Base-by-base conservation (phyloP, 129 eudicot species). In the Pittosporum tobira region DNA sequence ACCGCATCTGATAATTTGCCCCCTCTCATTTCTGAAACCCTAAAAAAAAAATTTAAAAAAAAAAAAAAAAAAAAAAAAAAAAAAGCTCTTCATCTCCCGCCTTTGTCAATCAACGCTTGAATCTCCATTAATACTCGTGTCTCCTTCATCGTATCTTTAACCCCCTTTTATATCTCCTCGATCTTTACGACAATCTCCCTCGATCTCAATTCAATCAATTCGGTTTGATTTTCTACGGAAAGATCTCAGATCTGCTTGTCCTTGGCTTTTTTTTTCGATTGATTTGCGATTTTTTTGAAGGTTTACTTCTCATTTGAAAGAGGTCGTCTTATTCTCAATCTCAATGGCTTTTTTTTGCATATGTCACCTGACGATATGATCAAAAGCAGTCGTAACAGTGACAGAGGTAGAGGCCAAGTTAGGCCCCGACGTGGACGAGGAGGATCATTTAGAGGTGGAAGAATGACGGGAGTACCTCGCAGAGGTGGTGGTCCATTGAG, bases 391-490 rank as follows among this genome's bases (percentile, higher is more conserved):
- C 78, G 81, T 20, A 67, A 48, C 65, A 67, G 68, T 19, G 83
- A 64, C 42, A 83, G 80, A 70, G 88, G 90, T 70, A 78, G 89
- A 73, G 95, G 94, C 18, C 80, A 77, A 56, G 94, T 94, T 48
- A 71, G 74, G 79, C 72, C 81, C 48, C 83, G 67, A 30, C 23
- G 60, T 0, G 61, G 61, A 16, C 49, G 63, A 56, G 78, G 83
- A 62, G 74, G 88, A 36, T 47, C 86, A 36, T 57, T 71, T 59
- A 63, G 80, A 61, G 77, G 81, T 64, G 88, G 94, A 84, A 79
- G 90, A 68, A 69, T 77, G 51, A 49, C 71, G 48, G 94, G 87
- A 67, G 72, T 69, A 64, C 84, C 87, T 75, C 82, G 84, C 56
- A 72, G 84, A 60, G 83, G 90, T 56, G 71, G 84, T 57, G 83